Evolutionary conservation across 768 basidiomycete genomes (phyloP), one percentile per base, ranked within the genome.

Genomic region (Mycena latifolia): DNA sequence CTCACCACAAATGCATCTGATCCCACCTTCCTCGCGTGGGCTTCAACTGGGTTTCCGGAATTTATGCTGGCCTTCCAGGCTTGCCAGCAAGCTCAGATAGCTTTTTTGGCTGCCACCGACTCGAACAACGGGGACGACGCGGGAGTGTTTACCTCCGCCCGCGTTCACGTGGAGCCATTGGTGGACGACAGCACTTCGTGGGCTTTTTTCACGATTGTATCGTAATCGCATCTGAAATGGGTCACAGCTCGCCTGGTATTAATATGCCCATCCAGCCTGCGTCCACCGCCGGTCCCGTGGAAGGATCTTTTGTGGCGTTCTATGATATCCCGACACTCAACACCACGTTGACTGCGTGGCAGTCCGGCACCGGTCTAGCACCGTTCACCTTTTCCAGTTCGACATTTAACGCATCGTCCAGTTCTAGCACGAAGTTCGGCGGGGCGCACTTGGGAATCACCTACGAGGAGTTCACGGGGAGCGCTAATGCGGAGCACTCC

Each of bases 281-380:
- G 5, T 20, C 27, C 17, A 43, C 39, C 17, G 10, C 43, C 28
- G n/a, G n/a, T n/a, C n/a, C n/a, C n/a, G n/a, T n/a, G n/a, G n/a
- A 31, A 10, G 43, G 55, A 4, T 18, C 39, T 17, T 57, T 46
- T n/a, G 43, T 47, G 14, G 9, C 55, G 20, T 57, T 31, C 55
- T 57, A 45, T 12, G 5, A 12, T 7, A 57, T 57, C 22, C 43
- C 55, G 28, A 46, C 55, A 24, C 45, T 57, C 4, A 57, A 57
- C 55, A 46, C 11, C n/a, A 57, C 55, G 15, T 29, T 57, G 6
- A 31, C 3, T 20, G 37, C 24, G 22, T 57, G 55, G 55, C 55
- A 57, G 31, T 2, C 24, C n/a, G 55, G 55, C 1, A 31, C 5
- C 14, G 55, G 55, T 22, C 55, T 33, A 3, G 31, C 55, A 14